Conservation (phyloP, 495 filamentous ascomycete species). For the Penicillium diatomitis region DNA sequence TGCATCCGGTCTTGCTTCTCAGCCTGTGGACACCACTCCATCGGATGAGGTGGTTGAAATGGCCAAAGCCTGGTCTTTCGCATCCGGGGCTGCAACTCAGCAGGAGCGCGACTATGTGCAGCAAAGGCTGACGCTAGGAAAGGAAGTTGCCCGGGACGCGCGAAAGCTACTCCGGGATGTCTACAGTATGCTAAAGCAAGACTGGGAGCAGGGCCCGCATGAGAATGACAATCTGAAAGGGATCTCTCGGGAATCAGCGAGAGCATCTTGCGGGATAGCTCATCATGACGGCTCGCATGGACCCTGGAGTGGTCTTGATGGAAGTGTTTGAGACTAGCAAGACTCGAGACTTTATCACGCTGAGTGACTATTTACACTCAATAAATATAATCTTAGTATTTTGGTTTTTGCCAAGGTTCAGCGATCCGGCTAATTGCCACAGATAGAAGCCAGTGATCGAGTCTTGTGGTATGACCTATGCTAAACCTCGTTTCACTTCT, state of each 20-base stretch:
- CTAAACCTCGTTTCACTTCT: no score
- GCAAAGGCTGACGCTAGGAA: constrained; percentile 25
- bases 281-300: no score
- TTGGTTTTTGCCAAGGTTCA: no score
- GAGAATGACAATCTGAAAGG: constrained; percentile 4
- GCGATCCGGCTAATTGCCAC: no score
- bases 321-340: no score
- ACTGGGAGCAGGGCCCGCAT: constrained; percentile 18
- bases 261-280: no score
- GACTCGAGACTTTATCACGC: no score
- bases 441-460: no score
- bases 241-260: not conserved
- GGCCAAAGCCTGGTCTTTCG: constrained; percentile 43
- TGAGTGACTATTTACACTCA: no score
- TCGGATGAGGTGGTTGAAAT: constrained; percentile 25
- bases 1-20: constrained; percentile 12
- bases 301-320: no score
- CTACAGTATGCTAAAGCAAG: constrained; percentile 29
- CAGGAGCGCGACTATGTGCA: constrained; percentile 29
- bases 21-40: constrained; percentile 8
- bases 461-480: no score
- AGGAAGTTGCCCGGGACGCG: constrained; percentile 24
- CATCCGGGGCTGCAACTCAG: constrained; percentile 30
- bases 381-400: no score
- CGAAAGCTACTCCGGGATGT: constrained; percentile 23